phyloP scores from a whole-genome alignment of 495 filamentous ascomycete species.

The Glarea lozoyensis region DNA sequence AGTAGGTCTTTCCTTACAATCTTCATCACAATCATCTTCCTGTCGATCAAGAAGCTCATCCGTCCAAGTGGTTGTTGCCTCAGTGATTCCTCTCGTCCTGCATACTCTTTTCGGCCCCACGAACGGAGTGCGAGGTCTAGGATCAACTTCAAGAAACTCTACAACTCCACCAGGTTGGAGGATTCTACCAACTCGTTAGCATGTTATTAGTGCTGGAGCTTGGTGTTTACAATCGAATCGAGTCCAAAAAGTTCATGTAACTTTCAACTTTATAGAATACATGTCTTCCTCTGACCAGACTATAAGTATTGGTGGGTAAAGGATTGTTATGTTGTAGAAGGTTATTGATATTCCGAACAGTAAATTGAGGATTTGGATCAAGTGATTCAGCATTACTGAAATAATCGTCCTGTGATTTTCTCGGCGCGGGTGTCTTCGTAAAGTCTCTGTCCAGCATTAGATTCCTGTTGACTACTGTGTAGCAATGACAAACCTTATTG shows the following conservation, averaged over 20 bases:
- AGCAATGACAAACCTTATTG: constrained; percentile 8
- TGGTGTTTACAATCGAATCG: constrained; percentile 13
- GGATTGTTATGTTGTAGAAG: constrained; percentile 11
- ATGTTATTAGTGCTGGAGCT: background rate
- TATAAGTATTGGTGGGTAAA: constrained; percentile 16
- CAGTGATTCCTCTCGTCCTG: constrained; percentile 2
- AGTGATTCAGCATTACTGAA: constrained; percentile 10
- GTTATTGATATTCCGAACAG: constrained; percentile 17
- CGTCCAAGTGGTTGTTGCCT: constrained; percentile 13
- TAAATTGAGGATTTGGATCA: constrained; percentile 19
- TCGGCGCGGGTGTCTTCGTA: background rate
- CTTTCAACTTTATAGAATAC: constrained; percentile 20
- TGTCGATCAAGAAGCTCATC: constrained; percentile 18
- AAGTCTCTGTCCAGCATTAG: constrained; percentile 13
- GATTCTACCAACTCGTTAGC: constrained; percentile 3
- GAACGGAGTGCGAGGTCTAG: constrained; percentile 11
- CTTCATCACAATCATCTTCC: constrained; percentile 11
- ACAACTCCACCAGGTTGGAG: constrained; percentile 22
- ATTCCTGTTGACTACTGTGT: background rate
- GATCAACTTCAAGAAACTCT: constrained; percentile 22
- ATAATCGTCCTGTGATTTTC: constrained; percentile 5
- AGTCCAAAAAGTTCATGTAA: constrained; percentile 19
- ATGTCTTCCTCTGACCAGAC: constrained; percentile 17
- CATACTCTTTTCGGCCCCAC: too few relatives aligned
- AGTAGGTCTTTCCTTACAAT: constrained; percentile 15